Evolutionary conservation across 2,329 filamentous ascomycete genomes (phyloP).

Genomic region (Grosmannia serpens): DNA sequence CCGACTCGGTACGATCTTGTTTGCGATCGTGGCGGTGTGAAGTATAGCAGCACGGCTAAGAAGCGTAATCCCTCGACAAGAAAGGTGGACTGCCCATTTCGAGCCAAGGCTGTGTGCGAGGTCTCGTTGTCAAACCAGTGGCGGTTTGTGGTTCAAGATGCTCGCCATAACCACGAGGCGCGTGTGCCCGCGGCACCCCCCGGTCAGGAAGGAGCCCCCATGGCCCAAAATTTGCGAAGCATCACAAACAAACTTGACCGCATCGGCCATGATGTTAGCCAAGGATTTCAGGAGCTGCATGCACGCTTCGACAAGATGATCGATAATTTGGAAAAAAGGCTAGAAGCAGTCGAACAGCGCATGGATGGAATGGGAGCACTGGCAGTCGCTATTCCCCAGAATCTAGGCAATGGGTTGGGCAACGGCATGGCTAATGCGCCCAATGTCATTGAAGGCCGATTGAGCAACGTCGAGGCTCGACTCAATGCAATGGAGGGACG

Average conservation of each 20-base stretch:
- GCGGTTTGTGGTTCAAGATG: conserved; percentile 50
- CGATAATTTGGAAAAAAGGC: conserved; percentile 41
- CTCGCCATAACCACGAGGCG: conserved; percentile 51
- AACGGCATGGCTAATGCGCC: conserved; percentile 16
- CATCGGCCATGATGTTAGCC: conserved; percentile 42
- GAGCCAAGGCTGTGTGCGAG: conserved; percentile 52
- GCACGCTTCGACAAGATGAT: conserved; percentile 35
- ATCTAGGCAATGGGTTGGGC: conserved; percentile 18
- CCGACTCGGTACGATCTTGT: conserved; percentile 52
- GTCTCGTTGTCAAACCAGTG: conserved; percentile 51
- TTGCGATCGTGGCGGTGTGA: conserved; percentile 51
- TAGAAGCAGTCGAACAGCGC: conserved; percentile 38
- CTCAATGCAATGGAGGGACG: conserved; percentile 25
- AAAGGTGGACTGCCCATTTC: conserved; percentile 53
- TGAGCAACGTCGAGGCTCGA: conserved; percentile 24
- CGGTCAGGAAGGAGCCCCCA: conserved; percentile 45
- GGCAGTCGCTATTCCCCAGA: conserved; percentile 5
- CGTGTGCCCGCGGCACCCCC: conserved; percentile 41
- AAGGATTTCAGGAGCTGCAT: conserved; percentile 40
- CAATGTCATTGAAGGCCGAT: conserved; percentile 16
- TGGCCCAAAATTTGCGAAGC: conserved; percentile 45
- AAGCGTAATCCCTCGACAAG: conserved; percentile 52
- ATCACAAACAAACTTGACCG: conserved; percentile 50
- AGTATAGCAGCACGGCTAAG: conserved; percentile 54
- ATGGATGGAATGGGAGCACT: conserved; percentile 7